Base-by-base conservation (phyloP, 2,329 filamentous ascomycete genomes). In the Claviceps paspali region DNA sequence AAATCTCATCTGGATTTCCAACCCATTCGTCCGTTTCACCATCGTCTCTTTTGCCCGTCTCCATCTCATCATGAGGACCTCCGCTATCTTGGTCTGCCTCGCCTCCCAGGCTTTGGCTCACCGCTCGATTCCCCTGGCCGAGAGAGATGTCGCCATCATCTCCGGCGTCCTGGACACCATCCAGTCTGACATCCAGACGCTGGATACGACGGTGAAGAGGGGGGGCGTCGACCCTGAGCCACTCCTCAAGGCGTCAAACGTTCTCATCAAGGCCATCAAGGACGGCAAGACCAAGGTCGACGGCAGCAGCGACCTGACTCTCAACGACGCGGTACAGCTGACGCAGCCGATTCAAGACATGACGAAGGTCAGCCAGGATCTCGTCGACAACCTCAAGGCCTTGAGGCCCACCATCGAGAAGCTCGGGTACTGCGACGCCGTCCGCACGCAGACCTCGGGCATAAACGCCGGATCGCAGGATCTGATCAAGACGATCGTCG, bases 401-500 rank as follows among this genome's bases (percentile, higher is more conserved):
- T 47, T 49, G 45, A 49, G 49, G 45, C 12, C 33, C 19, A 40
- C 38, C 21, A 35, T 56, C 31, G 38, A 53, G 38, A 43, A 50
- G 37, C 49, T 49, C 17, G 46, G 46, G 27, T 45, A 49, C 6
- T 56, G 53, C 45, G 41, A 43, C 12, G 38, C 45, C 30, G 44
- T 51, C 29, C 45, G 45, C 35, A 31, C 44, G 15, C 43, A 52
- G 39, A 36, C 51, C 14, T 36, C 24, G 28, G 33, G 41, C 37
- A 45, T 55, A 37, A 47, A 44, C 43, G 35, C 30, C 5, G 41
- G 38, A 28, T 48, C 50, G 4, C 38, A 49, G 41, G 39, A 34
- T 14, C 47, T 56, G n/a, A 54, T 54, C 37, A 41, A 48, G 17
- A 39, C 51, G 18, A 43, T 53, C 24, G 46, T 56, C 21, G 19